These are phyloP conservation scores for Dactylonectria macrodidyma DNA, from an alignment of 2,329 filamentous ascomycete genomes.

Conservation along the genomic window DNA sequence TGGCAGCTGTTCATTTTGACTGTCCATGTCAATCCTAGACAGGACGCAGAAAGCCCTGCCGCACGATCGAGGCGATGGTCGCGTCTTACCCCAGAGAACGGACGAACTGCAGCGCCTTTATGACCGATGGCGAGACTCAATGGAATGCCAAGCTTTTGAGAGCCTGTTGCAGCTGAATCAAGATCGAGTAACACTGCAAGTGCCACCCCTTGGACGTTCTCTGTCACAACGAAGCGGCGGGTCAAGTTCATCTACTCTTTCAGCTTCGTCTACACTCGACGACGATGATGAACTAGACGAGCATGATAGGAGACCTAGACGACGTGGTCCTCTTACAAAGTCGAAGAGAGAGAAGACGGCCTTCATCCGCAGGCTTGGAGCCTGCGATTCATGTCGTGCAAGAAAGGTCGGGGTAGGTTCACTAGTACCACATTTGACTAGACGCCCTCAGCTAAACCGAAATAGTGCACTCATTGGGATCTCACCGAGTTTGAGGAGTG, in stretches of 20 bases:
- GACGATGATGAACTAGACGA: slow-evolving; percentile 14
- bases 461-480: slow-evolving; percentile 31
- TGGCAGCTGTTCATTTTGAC: neutral
- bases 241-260: slow-evolving; percentile 9
- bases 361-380: slow-evolving; percentile 29
- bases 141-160: slow-evolving; percentile 17
- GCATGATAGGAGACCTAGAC: slow-evolving; percentile 13
- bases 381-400: slow-evolving; percentile 19
- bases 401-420: slow-evolving; percentile 27
- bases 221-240: slow-evolving; percentile 15
- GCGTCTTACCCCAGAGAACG: slow-evolving; percentile 16
- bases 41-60: neutral
- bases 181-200: neutral
- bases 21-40: slow-evolving; percentile 10
- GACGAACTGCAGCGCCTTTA: slow-evolving; percentile 33
- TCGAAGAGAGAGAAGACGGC: slow-evolving; percentile 28
- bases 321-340: slow-evolving; percentile 25
- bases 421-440: neutral
- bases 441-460: neutral
- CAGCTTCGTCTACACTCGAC: slow-evolving; percentile 5
- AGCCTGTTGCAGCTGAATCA: slow-evolving; percentile 8
- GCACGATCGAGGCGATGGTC: slow-evolving; percentile 2
- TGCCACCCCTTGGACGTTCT: slow-evolving; percentile 16
- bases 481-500: slow-evolving; percentile 27
- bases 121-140: slow-evolving; percentile 29